phyloP scores from a whole-genome alignment of 352 stramenopile species.

The Phytopythium kandeliae region DNA sequence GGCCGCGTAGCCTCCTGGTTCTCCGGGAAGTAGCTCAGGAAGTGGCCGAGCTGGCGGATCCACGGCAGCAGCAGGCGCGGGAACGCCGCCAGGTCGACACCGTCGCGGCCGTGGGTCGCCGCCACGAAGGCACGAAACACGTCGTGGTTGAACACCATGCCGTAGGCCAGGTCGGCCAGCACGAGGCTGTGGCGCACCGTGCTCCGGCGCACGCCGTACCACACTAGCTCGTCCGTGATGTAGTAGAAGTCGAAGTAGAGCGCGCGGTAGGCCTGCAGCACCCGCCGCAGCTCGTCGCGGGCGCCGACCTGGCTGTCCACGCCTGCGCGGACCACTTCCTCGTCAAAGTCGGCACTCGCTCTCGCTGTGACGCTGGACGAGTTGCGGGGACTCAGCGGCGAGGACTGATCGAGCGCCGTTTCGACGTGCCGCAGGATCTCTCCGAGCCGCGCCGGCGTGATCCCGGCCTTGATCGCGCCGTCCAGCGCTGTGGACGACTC shows the following conservation, averaged over 20 bases:
- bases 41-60: conserved; percentile 83
- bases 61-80: conserved; percentile 74
- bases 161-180: conserved; percentile 76
- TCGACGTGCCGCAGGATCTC: conserved; percentile 64
- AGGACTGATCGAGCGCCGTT: conserved; percentile 53
- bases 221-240: conserved; percentile 87
- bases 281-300: conserved; percentile 45
- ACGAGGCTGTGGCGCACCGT: conserved; percentile 76
- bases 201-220: conserved; percentile 82
- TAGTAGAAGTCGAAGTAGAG: conserved; percentile 91
- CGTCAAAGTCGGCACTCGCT: conserved; percentile 31
- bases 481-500: conserved; percentile 25
- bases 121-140: conserved; percentile 70
- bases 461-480: conserved; percentile 13
- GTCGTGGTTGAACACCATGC: conserved; percentile 82
- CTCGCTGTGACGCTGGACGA: conserved; percentile 17
- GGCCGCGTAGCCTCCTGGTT: conserved; percentile 79
- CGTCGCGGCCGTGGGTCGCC: conserved; percentile 12
- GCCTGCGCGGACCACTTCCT: conserved; percentile 9
- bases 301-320: conserved; percentile 12
- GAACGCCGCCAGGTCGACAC: conserved; percentile 27
- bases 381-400: conserved; percentile 61
- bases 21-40: conserved; percentile 84
- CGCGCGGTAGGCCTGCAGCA: conserved; percentile 74
- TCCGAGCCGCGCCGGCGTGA: conserved; percentile 23